Conservation (phyloP, 192 early-diverging fungal genomes). For the Thamnidium elegans region DNA sequence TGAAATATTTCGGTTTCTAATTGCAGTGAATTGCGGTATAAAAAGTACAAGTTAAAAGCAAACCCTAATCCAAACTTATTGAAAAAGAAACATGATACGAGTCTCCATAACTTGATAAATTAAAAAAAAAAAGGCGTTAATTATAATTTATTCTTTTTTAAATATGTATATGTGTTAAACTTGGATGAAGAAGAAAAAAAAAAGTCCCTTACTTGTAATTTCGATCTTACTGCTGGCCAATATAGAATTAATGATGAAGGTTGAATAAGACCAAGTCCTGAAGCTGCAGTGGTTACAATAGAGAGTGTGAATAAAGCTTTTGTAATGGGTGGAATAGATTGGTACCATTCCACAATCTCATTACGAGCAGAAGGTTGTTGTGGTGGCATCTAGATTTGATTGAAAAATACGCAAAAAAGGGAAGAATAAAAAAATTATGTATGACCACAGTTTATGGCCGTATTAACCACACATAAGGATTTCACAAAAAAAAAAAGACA, state of each 20-base stretch:
- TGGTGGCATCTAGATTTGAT: slow-evolving; percentile 12
- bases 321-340: slow-evolving; percentile 59
- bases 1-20: slow-evolving; percentile 68
- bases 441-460: too few species aligned
- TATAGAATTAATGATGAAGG: slow-evolving; percentile 45
- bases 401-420: background rate
- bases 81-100: slow-evolving; percentile 67
- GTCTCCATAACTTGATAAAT: slow-evolving; percentile 66
- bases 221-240: slow-evolving; percentile 50
- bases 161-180: background rate
- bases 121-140: background rate
- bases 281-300: slow-evolving; percentile 43
- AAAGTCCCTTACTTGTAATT: slow-evolving; percentile 52
- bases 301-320: slow-evolving; percentile 50
- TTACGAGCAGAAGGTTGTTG: slow-evolving; percentile 38
- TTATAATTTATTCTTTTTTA: background rate
- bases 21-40: slow-evolving; percentile 67
- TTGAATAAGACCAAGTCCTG: slow-evolving; percentile 38
- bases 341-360: slow-evolving; percentile 51
- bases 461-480: too few species aligned
- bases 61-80: slow-evolving; percentile 52
- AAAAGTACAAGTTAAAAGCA: slow-evolving; percentile 68
- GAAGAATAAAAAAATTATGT: too few species aligned
- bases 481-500: too few species aligned
- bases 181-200: background rate